A percentile compares a stretch with the other conserved stretches of the same genome.
Evolutionary conservation across 176 grass and related monocot species (phyloP).

Genomic region (Poa pratensis): DNA sequence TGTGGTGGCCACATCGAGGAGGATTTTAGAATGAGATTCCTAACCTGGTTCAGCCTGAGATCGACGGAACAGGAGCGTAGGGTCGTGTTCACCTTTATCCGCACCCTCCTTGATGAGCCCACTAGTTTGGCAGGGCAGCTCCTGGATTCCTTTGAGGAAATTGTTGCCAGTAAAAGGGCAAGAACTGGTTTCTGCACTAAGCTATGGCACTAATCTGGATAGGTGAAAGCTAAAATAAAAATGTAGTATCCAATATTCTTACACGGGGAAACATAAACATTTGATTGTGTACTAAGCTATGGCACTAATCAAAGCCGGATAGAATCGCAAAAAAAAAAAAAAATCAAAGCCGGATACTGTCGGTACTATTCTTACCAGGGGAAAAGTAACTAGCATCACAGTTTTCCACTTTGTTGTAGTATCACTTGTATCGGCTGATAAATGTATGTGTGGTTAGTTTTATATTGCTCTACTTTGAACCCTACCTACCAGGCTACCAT

Average conservation of each 20-base stretch:
- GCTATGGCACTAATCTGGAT: conserved; percentile 71
- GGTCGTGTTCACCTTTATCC: conserved; percentile 83
- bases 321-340: too few species aligned
- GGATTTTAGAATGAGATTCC: conserved; percentile 78
- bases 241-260: conserved; percentile 34
- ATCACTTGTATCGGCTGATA: conserved; percentile 24
- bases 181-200: conserved; percentile 73
- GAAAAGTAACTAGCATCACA: neutral
- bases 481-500: conserved; percentile 18
- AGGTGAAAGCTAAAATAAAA: neutral
- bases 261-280: conserved; percentile 8
- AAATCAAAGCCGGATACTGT: conserved; percentile 4
- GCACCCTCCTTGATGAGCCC: conserved; percentile 71
- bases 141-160: conserved; percentile 80
- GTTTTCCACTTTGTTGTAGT: conserved; percentile 49
- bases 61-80: conserved; percentile 73
- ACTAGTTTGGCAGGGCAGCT: conserved; percentile 79
- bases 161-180: conserved; percentile 66
- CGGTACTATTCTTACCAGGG: conserved; percentile 38
- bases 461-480: conserved; percentile 10
- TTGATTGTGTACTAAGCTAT: conserved; percentile 73
- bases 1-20: conserved; percentile 69
- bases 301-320: conserved; percentile 52
- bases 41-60: conserved; percentile 93
- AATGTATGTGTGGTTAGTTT: conserved; percentile 37